Base-by-base conservation (phyloP, 495 filamentous ascomycete genomes). In the Copromyces sp. region DNA sequence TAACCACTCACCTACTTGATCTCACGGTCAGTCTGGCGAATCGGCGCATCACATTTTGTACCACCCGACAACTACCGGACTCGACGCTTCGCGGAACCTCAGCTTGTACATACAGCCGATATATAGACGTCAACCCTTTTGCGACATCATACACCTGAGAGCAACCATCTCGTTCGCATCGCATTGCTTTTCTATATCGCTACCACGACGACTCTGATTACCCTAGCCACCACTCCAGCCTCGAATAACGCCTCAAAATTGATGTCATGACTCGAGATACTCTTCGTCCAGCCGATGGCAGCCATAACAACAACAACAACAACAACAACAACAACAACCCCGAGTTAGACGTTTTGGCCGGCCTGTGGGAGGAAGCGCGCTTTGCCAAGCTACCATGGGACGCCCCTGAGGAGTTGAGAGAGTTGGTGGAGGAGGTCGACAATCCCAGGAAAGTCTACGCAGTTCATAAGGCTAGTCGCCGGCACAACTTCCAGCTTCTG, bases 181-280 rank as follows among this genome's bases (percentile, higher is more conserved):
- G 32, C 77, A 73, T 73, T 65, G 70, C 61, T 12, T 39, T 37
- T 16, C 5, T 24, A 68, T 29, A 44, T 45, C 59, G 29, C 74
- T 61, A 69, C 17, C n/a, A 29, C 47, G 68, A 29, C 47, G 35
- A 32, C 14, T 24, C 20, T 45, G 24, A 38, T 39, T 14, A 37
- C 32, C 38, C 6, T 68, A 44, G 5, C 37, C 32, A 68, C 37
- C 24, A 16, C 16, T 1, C 2, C 69, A 2, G n/a, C 12, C 16
- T 16, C 39, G 32, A 17, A 53, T 45, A 35, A 37, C 69, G 24
- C 37, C 11, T 11, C 71, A 32, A 53, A 69, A 69, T 77, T 76
- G 77, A 86, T 87, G 86, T 82, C 79, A 87, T 87, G 86, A 87
- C 85, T 80, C 83, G 81, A 77, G 85, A 87, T 78, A 75, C 80